phyloP scores from a whole-genome alignment of 805 yeast genomes.

The Brettanomyces anomalus region DNA sequence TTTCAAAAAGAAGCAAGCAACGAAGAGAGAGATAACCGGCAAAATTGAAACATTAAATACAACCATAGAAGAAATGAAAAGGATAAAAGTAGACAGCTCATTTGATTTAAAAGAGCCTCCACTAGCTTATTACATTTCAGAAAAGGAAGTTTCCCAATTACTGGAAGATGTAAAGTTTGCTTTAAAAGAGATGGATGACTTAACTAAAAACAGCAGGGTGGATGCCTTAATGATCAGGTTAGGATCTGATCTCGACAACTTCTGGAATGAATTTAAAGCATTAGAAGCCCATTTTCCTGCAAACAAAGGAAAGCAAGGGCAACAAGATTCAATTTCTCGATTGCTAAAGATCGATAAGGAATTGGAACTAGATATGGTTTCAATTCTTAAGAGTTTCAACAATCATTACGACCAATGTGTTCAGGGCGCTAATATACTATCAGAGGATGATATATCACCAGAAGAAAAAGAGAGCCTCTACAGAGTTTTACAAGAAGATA shows the following conservation, averaged over 20 bases:
- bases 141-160: slow-evolving; percentile 26
- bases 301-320: slow-evolving; percentile 9
- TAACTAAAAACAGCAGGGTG: slow-evolving; percentile 18
- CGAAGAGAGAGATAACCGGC: slow-evolving; percentile 14
- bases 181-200: slow-evolving; percentile 22
- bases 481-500: slow-evolving; percentile 42
- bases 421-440: slow-evolving; percentile 30
- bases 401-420: slow-evolving; percentile 77
- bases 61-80: slow-evolving; percentile 26
- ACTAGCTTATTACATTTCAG: slow-evolving; percentile 42
- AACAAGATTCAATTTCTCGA: slow-evolving; percentile 15
- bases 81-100: slow-evolving; percentile 27
- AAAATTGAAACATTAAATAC: slow-evolving; percentile 27
- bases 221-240: slow-evolving; percentile 21
- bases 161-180: slow-evolving; percentile 22
- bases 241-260: slow-evolving; percentile 16
- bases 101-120: slow-evolving; percentile 14
- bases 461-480: slow-evolving; percentile 31
- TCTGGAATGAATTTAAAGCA: slow-evolving; percentile 18
- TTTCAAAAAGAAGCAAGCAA: slow-evolving; percentile 16
- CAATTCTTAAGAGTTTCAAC: slow-evolving; percentile 60
- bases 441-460: slow-evolving; percentile 7
- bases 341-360: slow-evolving; percentile 32
- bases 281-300: slow-evolving; percentile 17
- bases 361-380: slow-evolving; percentile 62